Evolutionary conservation across 805 yeast genomes (phyloP), one percentile per base, ranked within the genome.

Genomic region (Debaryomyces castellii): DNA sequence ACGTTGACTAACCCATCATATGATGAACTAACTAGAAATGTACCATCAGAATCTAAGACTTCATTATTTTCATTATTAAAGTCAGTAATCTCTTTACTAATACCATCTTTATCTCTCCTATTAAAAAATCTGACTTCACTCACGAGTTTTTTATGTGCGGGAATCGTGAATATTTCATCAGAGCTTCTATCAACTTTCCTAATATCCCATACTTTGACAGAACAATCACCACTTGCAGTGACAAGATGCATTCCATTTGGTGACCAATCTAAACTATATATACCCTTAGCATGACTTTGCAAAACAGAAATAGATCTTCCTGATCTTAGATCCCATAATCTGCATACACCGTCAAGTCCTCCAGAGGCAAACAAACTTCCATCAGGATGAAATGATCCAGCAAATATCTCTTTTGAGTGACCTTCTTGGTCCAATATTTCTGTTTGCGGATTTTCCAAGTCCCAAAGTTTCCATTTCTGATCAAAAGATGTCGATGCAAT

Each of bases 381-480:
- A 55, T 89, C 96, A 0, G 76, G 74, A 48, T 90, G 95, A 50
- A 85, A 77, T 1, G 78, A 66, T 3, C 87, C 61, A 0, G 82
- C 57, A 48, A 78, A 81, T 0, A 90, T 83, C 46, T 82, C 94
- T 54, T 81, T 83, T 1, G 87, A 69, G 59, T 92, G 97, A 0
- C 97, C 97, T 58, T 89, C 96, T 61, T 92, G 98, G 47, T 79
- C 71, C 34, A 79, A 67, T 5, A 92, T 56, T 43, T 81, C 81
- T 24, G 59, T 36, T 16, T 48, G 54, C 12, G 64, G 62, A 4
- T 71, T 76, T 10, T 67, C 65, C 0, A 82, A 51, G 62, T 92
- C 97, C 96, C 96, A 91, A 2, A 89, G 61, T 49, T 89, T 77
- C 97, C 97, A 92, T 0, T 96, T 88, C 51, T 74, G 74, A 63